Conservation (phyloP, 805 yeast genomes). For the Kurtzmaniella fragi region DNA sequence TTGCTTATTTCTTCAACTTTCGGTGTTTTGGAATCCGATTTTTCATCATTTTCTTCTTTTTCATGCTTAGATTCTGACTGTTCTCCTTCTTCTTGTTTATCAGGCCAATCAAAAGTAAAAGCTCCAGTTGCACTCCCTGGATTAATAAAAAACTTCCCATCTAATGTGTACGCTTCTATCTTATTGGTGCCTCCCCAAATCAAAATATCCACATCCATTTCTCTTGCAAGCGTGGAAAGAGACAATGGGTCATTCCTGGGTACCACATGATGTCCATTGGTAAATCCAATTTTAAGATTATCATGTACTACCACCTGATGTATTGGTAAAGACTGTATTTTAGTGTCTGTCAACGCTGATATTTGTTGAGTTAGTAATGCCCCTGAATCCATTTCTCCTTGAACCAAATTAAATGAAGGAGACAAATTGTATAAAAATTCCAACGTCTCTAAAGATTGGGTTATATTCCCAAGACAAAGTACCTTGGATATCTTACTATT, state of each 20-base stretch:
- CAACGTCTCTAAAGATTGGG: constrained; percentile 59
- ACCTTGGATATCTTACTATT: constrained; percentile 76
- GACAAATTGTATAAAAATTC: constrained; percentile 64
- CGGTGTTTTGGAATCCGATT: too few relatives aligned
- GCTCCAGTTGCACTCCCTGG: constrained; percentile 99
- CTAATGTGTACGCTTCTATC: constrained; percentile 89
- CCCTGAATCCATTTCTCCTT: constrained; percentile 74
- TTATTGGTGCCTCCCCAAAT: constrained; percentile 92
- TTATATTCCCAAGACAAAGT: constrained; percentile 77
- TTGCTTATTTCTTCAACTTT: constrained; percentile 9
- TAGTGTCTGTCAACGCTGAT: constrained; percentile 11
- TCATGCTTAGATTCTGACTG: constrained; percentile 27
- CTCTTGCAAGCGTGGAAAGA: constrained; percentile 75
- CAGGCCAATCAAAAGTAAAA: constrained; percentile 55
- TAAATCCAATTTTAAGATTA: constrained; percentile 72
- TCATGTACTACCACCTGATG: constrained; percentile 65
- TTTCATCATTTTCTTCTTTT: constrained; percentile 20
- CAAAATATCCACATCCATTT: constrained; percentile 85
- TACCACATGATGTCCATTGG: constrained; percentile 77
- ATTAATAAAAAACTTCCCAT: constrained; percentile 88
- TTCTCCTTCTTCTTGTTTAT: constrained; percentile 44
- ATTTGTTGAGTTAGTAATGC: constrained; percentile 30
- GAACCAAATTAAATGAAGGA: constrained; percentile 67
- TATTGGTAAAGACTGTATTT: constrained; percentile 43
- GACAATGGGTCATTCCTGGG: constrained; percentile 88